Evolutionary conservation across 345 rosid genomes (phyloP).

Genomic region (Arabidopsis thaliana): TAIR10.1 NC_003071.7:13278001-13278500

Average conservation of each 20-base stretch:
- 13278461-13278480: slow-evolving; percentile 35
- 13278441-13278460: slow-evolving; percentile 69
- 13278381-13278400: slow-evolving; percentile 69
- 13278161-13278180: slow-evolving; percentile 77
- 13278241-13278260: slow-evolving; percentile 72
- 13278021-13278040: slow-evolving; percentile 38
- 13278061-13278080: slow-evolving; percentile 77
- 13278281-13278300: slow-evolving; percentile 85
- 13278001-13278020: slow-evolving; percentile 23
- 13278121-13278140: slow-evolving; percentile 61
- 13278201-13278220: slow-evolving; percentile 65
- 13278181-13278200: slow-evolving; percentile 74
- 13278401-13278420: slow-evolving; percentile 74
- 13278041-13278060: slow-evolving; percentile 53
- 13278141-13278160: slow-evolving; percentile 71
- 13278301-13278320: slow-evolving; percentile 71
- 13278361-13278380: slow-evolving; percentile 71
- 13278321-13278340: slow-evolving; percentile 73
- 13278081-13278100: slow-evolving; percentile 82
- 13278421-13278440: slow-evolving; percentile 77
- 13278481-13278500: slow-evolving; percentile 35
- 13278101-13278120: slow-evolving; percentile 70
- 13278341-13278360: slow-evolving; percentile 71
- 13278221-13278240: slow-evolving; percentile 77
- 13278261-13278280: slow-evolving; percentile 75